Evolutionary conservation across 2,329 filamentous ascomycete species (phyloP).

Genomic region (Cercospora janseana): DNA sequence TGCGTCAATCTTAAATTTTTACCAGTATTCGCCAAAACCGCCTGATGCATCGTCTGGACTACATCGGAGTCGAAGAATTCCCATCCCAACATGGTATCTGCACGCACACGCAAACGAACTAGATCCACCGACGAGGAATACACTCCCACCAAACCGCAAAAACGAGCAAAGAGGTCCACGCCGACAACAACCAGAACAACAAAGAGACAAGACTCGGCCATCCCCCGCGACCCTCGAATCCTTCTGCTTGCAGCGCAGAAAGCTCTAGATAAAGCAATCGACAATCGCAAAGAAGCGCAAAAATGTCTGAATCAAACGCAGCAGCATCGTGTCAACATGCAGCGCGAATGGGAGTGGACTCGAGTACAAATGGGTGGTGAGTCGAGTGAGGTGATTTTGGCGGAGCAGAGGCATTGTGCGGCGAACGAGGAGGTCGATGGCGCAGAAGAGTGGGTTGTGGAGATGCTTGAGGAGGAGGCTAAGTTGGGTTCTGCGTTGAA

Average conservation of each 20-base stretch:
- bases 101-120: not conserved
- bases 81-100: not conserved
- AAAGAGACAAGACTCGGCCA: not conserved
- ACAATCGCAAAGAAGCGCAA: slow-evolving; percentile 1
- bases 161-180: not conserved
- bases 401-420: not conserved
- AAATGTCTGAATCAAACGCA: not conserved
- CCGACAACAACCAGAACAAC: not conserved
- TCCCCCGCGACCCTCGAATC: not conserved
- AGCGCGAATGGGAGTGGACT: not conserved
- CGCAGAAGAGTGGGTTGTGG: not conserved
- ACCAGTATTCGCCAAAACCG: too few species aligned
- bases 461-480: not conserved
- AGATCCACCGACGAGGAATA: not conserved
- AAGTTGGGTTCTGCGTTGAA: not conserved
- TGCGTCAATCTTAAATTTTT: not conserved
- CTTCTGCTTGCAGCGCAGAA: not conserved
- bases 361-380: too few species aligned
- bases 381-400: not conserved
- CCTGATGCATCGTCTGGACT: too few species aligned
- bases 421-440: not conserved
- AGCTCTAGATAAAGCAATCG: not conserved
- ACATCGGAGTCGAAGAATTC: too few species aligned
- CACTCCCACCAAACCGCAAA: not conserved
- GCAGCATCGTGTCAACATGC: not conserved